A percentile compares a stretch with the other conserved stretches of the same genome.
These are phyloP conservation scores for Tetrapisispora iriomotensis DNA, from an alignment of 805 yeast genomes.

Conservation along the genomic window DNA sequence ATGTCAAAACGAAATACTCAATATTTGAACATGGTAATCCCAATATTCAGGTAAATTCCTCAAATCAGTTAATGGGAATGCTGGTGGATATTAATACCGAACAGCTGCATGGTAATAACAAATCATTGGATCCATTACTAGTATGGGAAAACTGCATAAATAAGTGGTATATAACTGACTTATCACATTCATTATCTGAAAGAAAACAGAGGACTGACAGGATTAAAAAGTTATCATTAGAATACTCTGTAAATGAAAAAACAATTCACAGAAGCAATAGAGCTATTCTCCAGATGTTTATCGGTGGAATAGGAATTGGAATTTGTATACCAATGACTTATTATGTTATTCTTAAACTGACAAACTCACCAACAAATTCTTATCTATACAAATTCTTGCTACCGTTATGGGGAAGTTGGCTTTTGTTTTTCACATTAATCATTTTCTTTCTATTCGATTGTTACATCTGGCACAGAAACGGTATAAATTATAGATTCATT, in stretches of 20 bases:
- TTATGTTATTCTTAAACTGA: not conserved
- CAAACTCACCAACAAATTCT: not conserved
- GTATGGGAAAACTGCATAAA: slow-evolving; percentile 27
- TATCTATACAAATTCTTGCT: slow-evolving; percentile 36
- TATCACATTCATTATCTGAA: slow-evolving; percentile 20
- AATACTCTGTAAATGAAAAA: slow-evolving; percentile 24
- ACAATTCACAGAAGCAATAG: slow-evolving; percentile 28
- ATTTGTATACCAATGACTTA: slow-evolving; percentile 62
- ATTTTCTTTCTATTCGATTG: slow-evolving; percentile 61
- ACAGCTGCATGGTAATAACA: not conserved
- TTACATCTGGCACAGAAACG: slow-evolving; percentile 58
- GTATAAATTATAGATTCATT: slow-evolving; percentile 84
- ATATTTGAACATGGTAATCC: slow-evolving; percentile 21
- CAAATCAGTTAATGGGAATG: slow-evolving; percentile 8
- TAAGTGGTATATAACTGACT: slow-evolving; percentile 33
- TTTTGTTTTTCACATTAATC: slow-evolving; percentile 48
- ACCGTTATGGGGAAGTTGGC: slow-evolving; percentile 91
- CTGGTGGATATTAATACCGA: no score
- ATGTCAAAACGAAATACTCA: slow-evolving; percentile 15
- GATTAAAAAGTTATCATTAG: slow-evolving; percentile 22
- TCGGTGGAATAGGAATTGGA: slow-evolving; percentile 47
- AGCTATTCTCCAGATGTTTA: slow-evolving; percentile 36
- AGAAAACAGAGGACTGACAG: slow-evolving; percentile 21
- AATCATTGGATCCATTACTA: slow-evolving; percentile 21
- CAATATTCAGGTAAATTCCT: slow-evolving; percentile 12